phyloP scores from a whole-genome alignment of 139 green algal genomes.

The Trebouxia sp. region DNA sequence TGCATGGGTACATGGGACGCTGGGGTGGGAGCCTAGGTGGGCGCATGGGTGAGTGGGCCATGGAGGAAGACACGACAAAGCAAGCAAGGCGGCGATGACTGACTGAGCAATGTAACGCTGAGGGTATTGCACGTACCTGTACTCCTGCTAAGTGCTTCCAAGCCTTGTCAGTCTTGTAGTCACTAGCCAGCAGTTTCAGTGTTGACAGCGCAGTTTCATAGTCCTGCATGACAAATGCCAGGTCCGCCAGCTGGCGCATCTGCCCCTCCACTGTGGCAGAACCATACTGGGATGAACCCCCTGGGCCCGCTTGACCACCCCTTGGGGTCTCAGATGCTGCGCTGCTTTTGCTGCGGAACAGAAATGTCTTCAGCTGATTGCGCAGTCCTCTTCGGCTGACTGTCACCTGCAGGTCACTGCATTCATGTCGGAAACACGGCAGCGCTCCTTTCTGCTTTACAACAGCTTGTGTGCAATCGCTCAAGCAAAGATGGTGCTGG shows the following conservation, averaged over 20 bases:
- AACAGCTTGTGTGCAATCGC: too few relatives aligned
- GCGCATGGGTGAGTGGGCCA: too few relatives aligned
- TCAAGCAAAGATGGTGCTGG: too few relatives aligned
- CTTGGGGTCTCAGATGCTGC: background rate
- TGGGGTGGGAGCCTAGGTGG: too few relatives aligned
- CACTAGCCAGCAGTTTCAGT: conserved; percentile 76
- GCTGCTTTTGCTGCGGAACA: conserved; percentile 57
- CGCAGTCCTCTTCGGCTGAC: conserved; percentile 75
- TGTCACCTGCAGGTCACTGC: conserved; percentile 49
- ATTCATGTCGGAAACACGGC: background rate
- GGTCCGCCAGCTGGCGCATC: conserved; percentile 81
- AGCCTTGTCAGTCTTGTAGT: conserved; percentile 67
- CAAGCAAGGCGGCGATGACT: too few relatives aligned
- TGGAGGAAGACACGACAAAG: too few relatives aligned
- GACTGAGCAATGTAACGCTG: too few relatives aligned
- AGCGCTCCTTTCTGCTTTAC: too few relatives aligned
- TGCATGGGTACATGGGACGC: too few relatives aligned
- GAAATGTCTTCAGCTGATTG: conserved; percentile 85
- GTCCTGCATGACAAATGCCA: conserved; percentile 84
- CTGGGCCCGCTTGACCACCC: background rate
- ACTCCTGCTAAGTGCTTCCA: conserved; percentile 79
- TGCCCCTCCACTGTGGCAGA: conserved; percentile 67
- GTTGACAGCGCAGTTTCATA: conserved; percentile 75
- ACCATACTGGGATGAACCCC: background rate
- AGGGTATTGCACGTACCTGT: conserved; percentile 79